Evolutionary conservation across 2,329 filamentous ascomycete species (phyloP).

Genomic region (Aureobasidium lini): DNA sequence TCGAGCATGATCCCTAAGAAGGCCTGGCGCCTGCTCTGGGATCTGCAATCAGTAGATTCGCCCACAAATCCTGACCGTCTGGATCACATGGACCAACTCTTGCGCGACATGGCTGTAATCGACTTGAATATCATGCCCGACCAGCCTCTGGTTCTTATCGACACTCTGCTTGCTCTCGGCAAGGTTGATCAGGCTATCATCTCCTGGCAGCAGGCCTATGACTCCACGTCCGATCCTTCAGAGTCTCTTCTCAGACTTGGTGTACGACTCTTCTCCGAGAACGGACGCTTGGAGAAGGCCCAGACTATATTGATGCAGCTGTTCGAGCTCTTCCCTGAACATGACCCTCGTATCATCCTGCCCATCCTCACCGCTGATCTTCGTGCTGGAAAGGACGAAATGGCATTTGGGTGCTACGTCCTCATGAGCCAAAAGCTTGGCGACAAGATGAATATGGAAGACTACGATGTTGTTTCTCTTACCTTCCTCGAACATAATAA

Average conservation of each 20-base stretch:
- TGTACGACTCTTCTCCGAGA: slow-evolving; percentile 54
- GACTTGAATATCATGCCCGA: slow-evolving; percentile 19
- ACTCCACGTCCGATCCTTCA: not conserved
- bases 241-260: slow-evolving; percentile 53
- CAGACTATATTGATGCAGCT: slow-evolving; percentile 49
- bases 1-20: slow-evolving; percentile 20
- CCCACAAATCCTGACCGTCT: slow-evolving; percentile 18
- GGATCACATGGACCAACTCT: slow-evolving; percentile 22
- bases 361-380: slow-evolving; percentile 64
- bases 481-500: slow-evolving; percentile 61
- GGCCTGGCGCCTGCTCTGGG: slow-evolving; percentile 31
- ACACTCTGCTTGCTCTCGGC: slow-evolving; percentile 24
- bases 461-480: slow-evolving; percentile 69
- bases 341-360: slow-evolving; percentile 52
- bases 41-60: slow-evolving; percentile 18
- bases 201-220: slow-evolving; percentile 26
- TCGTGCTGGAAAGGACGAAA: slow-evolving; percentile 42
- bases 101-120: slow-evolving; percentile 23
- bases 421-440: slow-evolving; percentile 56
- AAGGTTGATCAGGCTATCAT: slow-evolving; percentile 24
- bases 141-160: slow-evolving; percentile 23
- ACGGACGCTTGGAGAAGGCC: slow-evolving; percentile 53
- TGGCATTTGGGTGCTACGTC: slow-evolving; percentile 62
- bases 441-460: slow-evolving; percentile 55
- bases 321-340: slow-evolving; percentile 37